Percentiles rank a stretch among this genome's conserved stretches.
These are phyloP conservation scores for Colletotrichum spinosum DNA, from an alignment of 2,329 filamentous ascomycete genomes.

Conservation along the genomic window DNA sequence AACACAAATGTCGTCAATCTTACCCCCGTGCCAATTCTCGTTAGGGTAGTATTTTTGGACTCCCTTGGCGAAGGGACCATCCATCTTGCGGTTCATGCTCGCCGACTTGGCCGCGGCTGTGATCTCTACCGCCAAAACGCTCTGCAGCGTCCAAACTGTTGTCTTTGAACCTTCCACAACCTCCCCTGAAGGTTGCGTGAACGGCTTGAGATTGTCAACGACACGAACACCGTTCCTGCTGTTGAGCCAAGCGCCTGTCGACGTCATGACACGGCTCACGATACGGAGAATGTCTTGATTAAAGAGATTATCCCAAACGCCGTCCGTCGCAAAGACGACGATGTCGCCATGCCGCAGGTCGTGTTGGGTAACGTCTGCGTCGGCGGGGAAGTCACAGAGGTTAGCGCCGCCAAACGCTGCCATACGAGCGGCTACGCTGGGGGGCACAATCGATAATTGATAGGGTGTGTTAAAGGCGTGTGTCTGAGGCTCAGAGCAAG, in stretches of 20 bases:
- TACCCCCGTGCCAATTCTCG: conserved; percentile 91
- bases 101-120: conserved; percentile 86
- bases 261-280: conserved; percentile 81
- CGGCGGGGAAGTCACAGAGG: conserved; percentile 84
- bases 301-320: conserved; percentile 95
- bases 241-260: conserved; percentile 78
- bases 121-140: conserved; percentile 81
- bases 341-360: conserved; percentile 89
- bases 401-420: conserved; percentile 85
- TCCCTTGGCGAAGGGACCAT: conserved; percentile 95
- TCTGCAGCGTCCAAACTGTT: conserved; percentile 71
- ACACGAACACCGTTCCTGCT: conserved; percentile 70
- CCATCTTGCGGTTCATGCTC: conserved; percentile 82
- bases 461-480: conserved; percentile 98
- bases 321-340: conserved; percentile 92
- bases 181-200: conserved; percentile 59
- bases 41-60: conserved; percentile 88
- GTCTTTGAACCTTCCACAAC: conserved; percentile 39
- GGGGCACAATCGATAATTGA: conserved; percentile 89
- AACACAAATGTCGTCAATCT: conserved; percentile 95
- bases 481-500: conserved; percentile 86
- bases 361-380: conserved; percentile 84
- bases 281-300: conserved; percentile 89
- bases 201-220: conserved; percentile 66
- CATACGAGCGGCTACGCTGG: conserved; percentile 81